These are phyloP conservation scores for Ascochyta lentis DNA, from an alignment of 2,329 filamentous ascomycete genomes.

Conservation along the genomic window DNA sequence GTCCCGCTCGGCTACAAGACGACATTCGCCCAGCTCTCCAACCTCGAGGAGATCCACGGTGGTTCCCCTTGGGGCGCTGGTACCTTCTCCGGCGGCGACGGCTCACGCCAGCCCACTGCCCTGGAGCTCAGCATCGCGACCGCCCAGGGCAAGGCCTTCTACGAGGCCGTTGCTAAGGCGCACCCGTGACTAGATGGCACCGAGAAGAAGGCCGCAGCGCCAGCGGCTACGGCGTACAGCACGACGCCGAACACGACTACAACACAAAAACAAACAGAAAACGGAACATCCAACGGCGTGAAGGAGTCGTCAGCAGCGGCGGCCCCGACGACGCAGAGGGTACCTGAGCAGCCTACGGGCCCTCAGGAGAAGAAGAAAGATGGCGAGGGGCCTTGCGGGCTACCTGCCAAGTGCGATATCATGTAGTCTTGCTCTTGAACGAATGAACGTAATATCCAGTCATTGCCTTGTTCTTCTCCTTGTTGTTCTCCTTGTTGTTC, in stretches of 20 bases:
- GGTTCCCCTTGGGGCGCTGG: slow-evolving; percentile 93
- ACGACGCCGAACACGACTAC: slow-evolving; percentile 8
- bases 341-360: slow-evolving; percentile 23
- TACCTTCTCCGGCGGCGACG: slow-evolving; percentile 81
- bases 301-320: slow-evolving; percentile 25
- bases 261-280: slow-evolving; percentile 8
- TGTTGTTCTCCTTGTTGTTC: too few species aligned
- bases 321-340: slow-evolving; percentile 23
- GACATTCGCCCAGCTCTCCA: slow-evolving; percentile 71
- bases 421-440: slow-evolving; percentile 50
- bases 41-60: slow-evolving; percentile 81
- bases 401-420: slow-evolving; percentile 77
- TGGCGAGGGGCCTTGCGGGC: slow-evolving; percentile 75
- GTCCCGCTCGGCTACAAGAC: slow-evolving; percentile 94
- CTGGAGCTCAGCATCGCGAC: slow-evolving; percentile 81
- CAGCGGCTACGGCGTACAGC: background rate
- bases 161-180: slow-evolving; percentile 74
- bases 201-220: slow-evolving; percentile 1
- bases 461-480: too few species aligned
- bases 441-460: too few species aligned
- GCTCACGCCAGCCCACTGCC: slow-evolving; percentile 78
- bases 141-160: slow-evolving; percentile 86
- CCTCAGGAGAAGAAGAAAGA: slow-evolving; percentile 49
- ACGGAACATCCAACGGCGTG: slow-evolving; percentile 10
- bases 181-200: slow-evolving; percentile 78